Conservation (phyloP, 768 basidiomycete species). For the Kwoniella sp. region DNA sequence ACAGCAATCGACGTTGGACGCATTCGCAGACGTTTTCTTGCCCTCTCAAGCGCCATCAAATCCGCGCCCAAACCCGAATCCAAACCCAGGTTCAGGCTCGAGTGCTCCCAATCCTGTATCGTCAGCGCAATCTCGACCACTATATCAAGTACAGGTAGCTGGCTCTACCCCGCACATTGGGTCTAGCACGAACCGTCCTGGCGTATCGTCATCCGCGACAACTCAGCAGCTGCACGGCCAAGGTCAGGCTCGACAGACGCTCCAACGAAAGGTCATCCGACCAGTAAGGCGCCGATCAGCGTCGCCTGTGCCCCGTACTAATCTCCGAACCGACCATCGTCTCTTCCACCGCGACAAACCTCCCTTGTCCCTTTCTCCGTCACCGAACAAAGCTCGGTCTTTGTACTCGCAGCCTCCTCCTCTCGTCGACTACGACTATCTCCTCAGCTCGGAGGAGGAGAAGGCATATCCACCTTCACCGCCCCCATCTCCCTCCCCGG, state of each 20-base stretch:
- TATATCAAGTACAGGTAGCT: neutral
- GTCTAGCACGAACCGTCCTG: neutral
- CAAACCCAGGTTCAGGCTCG: no score
- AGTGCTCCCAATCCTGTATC: no score
- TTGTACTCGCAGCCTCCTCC: no score
- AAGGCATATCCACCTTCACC: slow-evolving; percentile 7
- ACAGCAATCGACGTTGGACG: neutral
- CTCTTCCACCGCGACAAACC: neutral
- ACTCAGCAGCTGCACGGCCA: neutral
- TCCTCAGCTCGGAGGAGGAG: no score
- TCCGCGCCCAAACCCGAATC: no score
- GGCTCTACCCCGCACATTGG: neutral
- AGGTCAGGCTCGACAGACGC: neutral
- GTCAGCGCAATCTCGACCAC: no score
- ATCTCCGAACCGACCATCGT: neutral
- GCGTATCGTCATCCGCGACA: neutral
- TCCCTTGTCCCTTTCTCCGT: neutral
- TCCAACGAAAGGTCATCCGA: slow-evolving; percentile 4
- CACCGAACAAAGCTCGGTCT: no score
- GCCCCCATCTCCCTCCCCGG: neutral
- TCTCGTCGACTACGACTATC: no score
- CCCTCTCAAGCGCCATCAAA: neutral
- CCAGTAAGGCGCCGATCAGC: neutral
- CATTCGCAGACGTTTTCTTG: neutral
- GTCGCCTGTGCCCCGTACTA: neutral